Evolutionary conservation across 116 monocot species (phyloP).

Genomic region (Papilionanthe hybrid): DNA sequence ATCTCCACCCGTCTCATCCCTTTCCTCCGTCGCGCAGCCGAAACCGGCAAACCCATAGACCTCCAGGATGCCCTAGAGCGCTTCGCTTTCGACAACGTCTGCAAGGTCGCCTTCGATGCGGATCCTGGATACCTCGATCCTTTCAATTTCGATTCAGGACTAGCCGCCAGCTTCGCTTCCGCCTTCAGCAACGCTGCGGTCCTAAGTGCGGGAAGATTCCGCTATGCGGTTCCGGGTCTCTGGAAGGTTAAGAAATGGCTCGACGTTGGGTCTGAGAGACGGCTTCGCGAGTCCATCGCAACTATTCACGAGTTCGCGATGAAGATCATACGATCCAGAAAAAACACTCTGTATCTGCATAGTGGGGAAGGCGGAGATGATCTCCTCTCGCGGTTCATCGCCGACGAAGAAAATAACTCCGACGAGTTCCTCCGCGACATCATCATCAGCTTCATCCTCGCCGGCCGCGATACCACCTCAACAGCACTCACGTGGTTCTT

Average conservation of each 20-base stretch:
- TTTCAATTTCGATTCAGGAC: background rate
- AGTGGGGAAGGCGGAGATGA: conserved; percentile 9
- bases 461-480: conserved; percentile 37
- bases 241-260: conserved; percentile 40
- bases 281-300: conserved; percentile 19
- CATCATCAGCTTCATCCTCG: conserved; percentile 39
- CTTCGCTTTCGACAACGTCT: conserved; percentile 49
- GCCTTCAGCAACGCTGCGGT: conserved; percentile 25
- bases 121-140: conserved; percentile 24
- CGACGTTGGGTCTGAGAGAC: conserved; percentile 30
- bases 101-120: conserved; percentile 27
- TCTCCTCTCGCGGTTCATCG: conserved; percentile 39
- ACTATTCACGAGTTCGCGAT: conserved; percentile 24
- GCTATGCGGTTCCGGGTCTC: conserved; percentile 24
- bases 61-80: conserved; percentile 50
- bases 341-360: conserved; percentile 3
- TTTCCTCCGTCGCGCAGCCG: conserved; percentile 25
- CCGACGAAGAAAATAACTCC: conserved; percentile 21
- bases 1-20: conserved; percentile 36
- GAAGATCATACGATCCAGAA: conserved; percentile 21
- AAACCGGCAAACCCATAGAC: conserved; percentile 20
- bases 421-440: conserved; percentile 44
- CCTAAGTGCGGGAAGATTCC: conserved; percentile 27
- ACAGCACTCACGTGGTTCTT: conserved; percentile 46
- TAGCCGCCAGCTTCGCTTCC: conserved; percentile 2